Evolutionary conservation across 768 basidiomycete species (phyloP).

Genomic region (Boletellus ananiceps): DNA sequence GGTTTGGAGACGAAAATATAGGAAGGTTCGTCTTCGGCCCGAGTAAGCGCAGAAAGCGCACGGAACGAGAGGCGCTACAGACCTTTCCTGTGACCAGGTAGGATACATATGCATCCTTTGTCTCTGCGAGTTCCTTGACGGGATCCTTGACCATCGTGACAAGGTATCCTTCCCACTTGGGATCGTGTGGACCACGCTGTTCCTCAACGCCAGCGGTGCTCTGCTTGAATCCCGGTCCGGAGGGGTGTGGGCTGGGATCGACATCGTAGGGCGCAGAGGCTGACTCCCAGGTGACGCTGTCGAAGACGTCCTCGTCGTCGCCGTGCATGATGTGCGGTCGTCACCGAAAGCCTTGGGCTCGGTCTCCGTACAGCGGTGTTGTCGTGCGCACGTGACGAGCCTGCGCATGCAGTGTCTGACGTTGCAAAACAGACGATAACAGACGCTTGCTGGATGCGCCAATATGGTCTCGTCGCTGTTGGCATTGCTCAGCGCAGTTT

Average conservation of each 20-base stretch:
- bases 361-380: no score
- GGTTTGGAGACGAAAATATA: slow-evolving; percentile 72
- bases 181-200: slow-evolving; percentile 64
- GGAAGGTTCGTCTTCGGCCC: slow-evolving; percentile 77
- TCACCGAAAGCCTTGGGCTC: not conserved
- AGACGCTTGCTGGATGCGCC: slow-evolving; percentile 27
- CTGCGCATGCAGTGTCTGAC: slow-evolving; percentile 4
- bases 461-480: slow-evolving; percentile 17
- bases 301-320: slow-evolving; percentile 87
- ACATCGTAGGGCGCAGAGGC: slow-evolving; percentile 55
- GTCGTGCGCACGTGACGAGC: slow-evolving; percentile 25
- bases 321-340: slow-evolving; percentile 54
- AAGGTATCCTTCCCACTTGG: slow-evolving; percentile 89
- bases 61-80: slow-evolving; percentile 16
- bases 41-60: slow-evolving; percentile 8
- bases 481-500: slow-evolving; percentile 30
- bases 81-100: slow-evolving; percentile 91
- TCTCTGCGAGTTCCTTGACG: slow-evolving; percentile 92
- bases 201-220: slow-evolving; percentile 68
- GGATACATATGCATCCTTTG: slow-evolving; percentile 95
- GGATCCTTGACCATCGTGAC: slow-evolving; percentile 85
- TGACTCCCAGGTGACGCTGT: slow-evolving; percentile 89
- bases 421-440: slow-evolving; percentile 24
- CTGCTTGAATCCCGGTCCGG: slow-evolving; percentile 78
- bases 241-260: slow-evolving; percentile 35